Evolutionary conservation across 1,139 yeast species (phyloP).

Genomic region (Yamadazyma blattariae): DNA sequence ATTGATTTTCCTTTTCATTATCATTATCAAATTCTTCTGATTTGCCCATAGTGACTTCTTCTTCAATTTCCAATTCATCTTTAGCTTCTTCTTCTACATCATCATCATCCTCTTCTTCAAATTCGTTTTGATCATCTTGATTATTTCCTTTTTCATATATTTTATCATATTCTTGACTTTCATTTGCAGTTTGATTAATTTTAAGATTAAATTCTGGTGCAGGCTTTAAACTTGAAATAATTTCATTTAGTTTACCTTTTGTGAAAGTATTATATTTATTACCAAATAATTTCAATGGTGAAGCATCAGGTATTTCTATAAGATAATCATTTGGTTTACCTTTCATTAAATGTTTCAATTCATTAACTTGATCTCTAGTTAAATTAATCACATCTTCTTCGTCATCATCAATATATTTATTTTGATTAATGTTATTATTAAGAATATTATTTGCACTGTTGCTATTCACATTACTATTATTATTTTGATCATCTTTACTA

Average conservation of each 20-base stretch:
- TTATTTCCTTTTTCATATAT: background rate
- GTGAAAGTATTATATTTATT: conserved; percentile 43
- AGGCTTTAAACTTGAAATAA: conserved; percentile 25
- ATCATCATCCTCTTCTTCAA: background rate
- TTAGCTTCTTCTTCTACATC: conserved; percentile 1
- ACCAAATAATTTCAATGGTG: conserved; percentile 41
- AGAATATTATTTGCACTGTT: conserved; percentile 1
- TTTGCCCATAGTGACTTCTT: too few relatives aligned
- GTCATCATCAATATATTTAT: background rate
- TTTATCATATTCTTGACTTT: background rate
- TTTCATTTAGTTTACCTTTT: conserved; percentile 32
- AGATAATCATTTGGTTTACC: conserved; percentile 13
- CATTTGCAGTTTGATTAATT: conserved; percentile 22
- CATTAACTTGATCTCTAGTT: conserved; percentile 22
- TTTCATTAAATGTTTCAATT: conserved; percentile 20
- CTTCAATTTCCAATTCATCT: background rate
- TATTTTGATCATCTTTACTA: conserved; percentile 16
- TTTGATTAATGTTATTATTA: background rate
- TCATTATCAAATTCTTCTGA: background rate
- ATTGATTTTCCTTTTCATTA: conserved; percentile 3
- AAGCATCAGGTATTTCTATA: conserved; percentile 19
- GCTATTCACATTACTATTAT: background rate
- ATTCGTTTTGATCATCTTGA: background rate
- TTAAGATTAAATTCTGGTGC: conserved; percentile 11
- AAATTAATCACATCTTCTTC: conserved; percentile 7